Evolutionary conservation across 2,329 filamentous ascomycete genomes (phyloP), one percentile per base, ranked within the genome.

Genomic region (Ceratocystis lukuohia): DNA sequence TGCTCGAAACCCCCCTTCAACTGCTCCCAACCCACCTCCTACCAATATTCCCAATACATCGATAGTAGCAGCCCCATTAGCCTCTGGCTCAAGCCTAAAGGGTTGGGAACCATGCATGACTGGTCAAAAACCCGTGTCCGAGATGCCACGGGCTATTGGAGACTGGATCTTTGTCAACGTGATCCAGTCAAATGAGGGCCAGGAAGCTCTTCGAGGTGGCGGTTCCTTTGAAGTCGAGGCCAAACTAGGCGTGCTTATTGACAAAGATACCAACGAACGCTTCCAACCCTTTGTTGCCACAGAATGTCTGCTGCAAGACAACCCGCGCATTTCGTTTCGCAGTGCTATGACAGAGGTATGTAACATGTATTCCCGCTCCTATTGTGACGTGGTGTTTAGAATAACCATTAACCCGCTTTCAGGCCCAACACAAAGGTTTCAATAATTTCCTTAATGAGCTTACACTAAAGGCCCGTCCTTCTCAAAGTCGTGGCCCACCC

Each of bases 181-280:
- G 20, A 80, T 94, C 5, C 78, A 81, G 64, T 84, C 85, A 68
- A 79, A 82, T n/a, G 84, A 89, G 70, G 80, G 86, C 46, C 81
- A 81, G 41, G 84, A 88, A 70, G 82, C 88, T 22, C 75, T 78
- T 17, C 82, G 82, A 64, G 80, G 83, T 17, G 85, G 84, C 5
- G 87, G 91, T 15, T 83, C 90, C 68, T 86, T 96, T 65, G 94
- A 99, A 75, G 89, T 99, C 65, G 94, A 99, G 77, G 94, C 91
- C 8, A 97, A 97, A 75, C 80, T 97, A 61, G 94, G 94, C 20
- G 87, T 85, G 30, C 80, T 97, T 15, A 83, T 93, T 67, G 86
- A 90, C 74, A 85, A 84, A 72, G 83, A 87, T 68, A 88, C 84
- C 5, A 84, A 87, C 66, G 80, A 86, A 61, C 82, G 90, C n/a